Evolutionary conservation across 495 filamentous ascomycete genomes (phyloP).

Genomic region (Annulohypoxylon maeteangense): DNA sequence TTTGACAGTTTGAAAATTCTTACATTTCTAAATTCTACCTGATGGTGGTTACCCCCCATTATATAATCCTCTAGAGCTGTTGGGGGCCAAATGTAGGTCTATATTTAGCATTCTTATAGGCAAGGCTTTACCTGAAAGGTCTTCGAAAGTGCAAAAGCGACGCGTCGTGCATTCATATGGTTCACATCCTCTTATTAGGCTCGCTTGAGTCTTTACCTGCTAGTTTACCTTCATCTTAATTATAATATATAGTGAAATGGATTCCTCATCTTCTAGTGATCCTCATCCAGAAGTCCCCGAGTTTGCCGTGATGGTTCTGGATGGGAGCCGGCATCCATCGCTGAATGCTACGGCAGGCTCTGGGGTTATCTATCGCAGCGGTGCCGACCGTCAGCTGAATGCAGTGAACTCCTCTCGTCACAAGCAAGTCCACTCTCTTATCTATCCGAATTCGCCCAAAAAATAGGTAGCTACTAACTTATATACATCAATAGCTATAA

Average conservation of each 20-base stretch:
- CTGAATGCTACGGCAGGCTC: slow-evolving; percentile 6
- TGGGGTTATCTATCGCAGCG: slow-evolving; percentile 11
- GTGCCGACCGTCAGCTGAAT: neutral
- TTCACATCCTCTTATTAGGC: neutral
- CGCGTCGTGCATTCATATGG: neutral
- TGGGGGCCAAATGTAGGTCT: neutral
- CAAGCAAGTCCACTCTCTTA: neutral
- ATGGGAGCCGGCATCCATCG: slow-evolving; percentile 12
- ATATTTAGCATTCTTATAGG: neutral
- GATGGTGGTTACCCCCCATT: neutral
- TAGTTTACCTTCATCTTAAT: neutral
- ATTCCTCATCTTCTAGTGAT: neutral
- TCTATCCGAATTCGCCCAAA: neutral
- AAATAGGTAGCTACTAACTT: neutral
- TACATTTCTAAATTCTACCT: neutral
- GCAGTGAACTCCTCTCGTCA: neutral
- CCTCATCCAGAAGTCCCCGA: slow-evolving; percentile 17
- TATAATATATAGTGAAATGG: neutral
- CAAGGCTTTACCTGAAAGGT: no score
- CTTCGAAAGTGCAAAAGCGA: neutral
- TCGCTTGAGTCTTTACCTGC: neutral
- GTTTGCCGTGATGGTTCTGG: slow-evolving; percentile 17
- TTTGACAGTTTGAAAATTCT: neutral
- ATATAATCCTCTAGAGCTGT: neutral
- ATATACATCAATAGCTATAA: slow-evolving; percentile 1